These are phyloP conservation scores for Barnettozyma sp. DNA, from an alignment of 805 yeast species.

Conservation along the genomic window DNA sequence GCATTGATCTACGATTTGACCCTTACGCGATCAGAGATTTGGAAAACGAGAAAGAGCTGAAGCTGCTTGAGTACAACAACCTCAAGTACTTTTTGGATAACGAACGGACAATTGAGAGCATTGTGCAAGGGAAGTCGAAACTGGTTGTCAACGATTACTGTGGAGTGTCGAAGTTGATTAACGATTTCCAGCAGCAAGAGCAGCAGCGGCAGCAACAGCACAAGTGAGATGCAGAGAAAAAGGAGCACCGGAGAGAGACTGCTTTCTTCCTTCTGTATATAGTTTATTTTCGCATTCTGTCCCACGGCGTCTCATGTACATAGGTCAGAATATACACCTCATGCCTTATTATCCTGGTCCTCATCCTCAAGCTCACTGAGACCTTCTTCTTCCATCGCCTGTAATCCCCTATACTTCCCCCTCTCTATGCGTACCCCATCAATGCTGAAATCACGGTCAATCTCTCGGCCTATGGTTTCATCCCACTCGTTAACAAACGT, in stretches of 20 bases:
- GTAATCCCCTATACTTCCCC: constrained; percentile 26
- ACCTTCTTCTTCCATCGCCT: constrained; percentile 20
- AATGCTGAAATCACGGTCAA: constrained; percentile 25
- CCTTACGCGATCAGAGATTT: constrained; percentile 44
- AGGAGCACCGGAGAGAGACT: no score
- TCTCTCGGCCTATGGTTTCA: constrained; percentile 9
- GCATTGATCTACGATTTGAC: constrained; percentile 33
- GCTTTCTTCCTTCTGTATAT: no score
- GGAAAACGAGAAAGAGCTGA: constrained; percentile 25
- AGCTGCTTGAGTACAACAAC: constrained; percentile 25
- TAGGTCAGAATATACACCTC: no score
- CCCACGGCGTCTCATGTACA: no score
- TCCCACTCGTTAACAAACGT: constrained; percentile 14
- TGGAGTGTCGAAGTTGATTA: constrained; percentile 15
- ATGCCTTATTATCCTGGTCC: neutral
- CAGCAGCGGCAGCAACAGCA: no score
- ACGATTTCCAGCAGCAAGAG: constrained; percentile 4
- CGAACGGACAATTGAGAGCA: constrained; percentile 35
- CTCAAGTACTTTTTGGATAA: constrained; percentile 33
- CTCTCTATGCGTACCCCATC: constrained; percentile 20
- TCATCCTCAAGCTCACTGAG: constrained; percentile 16
- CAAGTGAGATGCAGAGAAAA: no score
- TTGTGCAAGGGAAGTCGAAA: constrained; percentile 31
- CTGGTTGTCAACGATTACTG: constrained; percentile 33
- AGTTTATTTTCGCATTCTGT: no score